Evolutionary conservation across 352 stramenopile species (phyloP), one percentile per base, ranked within the genome.

Genomic region (Peronospora destructor): DNA sequence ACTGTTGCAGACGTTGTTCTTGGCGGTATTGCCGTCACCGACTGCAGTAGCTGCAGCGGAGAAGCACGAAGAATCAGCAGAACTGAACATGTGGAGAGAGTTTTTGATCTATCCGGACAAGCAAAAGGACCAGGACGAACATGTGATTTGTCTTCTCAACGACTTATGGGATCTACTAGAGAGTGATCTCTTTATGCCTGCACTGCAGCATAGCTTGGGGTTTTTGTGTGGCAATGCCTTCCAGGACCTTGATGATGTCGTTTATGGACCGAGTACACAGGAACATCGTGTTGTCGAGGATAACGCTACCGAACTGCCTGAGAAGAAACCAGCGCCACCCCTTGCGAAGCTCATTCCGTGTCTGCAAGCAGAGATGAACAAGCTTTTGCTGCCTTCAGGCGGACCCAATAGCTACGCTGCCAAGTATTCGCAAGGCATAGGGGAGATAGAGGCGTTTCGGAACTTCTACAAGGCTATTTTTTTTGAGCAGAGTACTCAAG

Each of bases 401-500:
- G 71, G 71, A 12, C 58, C 66, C 0, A 66, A 84, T 37, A 83
- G 65, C 51, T 84, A 88, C 48, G 61, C 76, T 32, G 45, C 60
- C 21, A 88, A 87, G 60, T 88, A 91, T 64, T 91, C 79, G 13
- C 76, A 87, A 35, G 75, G 76, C 8, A 64, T 91, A 42, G 74
- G 66, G 16, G 76, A 88, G 54, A 81, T 91, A 59, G 76, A 87
- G 38, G 61, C 74, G n/a, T 91, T 91, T 44, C 76, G 76, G n/a
- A 76, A 72, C 47, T 91, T 91, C 47, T 91, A 91, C 64, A 76
- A 88, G 48, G 76, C 79, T 11, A 79, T 88, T 45, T 91, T 91
- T 61, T 88, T 88, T 45, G 68, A 87, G 55, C 62, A 84, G 45
- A 66, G 71, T 37, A 59, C 59, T 14, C 55, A 66, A 32, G 61